These are phyloP conservation scores for Artemisia argyi DNA, from an alignment of 129 eudicot genomes.

Conservation along the genomic window DNA sequence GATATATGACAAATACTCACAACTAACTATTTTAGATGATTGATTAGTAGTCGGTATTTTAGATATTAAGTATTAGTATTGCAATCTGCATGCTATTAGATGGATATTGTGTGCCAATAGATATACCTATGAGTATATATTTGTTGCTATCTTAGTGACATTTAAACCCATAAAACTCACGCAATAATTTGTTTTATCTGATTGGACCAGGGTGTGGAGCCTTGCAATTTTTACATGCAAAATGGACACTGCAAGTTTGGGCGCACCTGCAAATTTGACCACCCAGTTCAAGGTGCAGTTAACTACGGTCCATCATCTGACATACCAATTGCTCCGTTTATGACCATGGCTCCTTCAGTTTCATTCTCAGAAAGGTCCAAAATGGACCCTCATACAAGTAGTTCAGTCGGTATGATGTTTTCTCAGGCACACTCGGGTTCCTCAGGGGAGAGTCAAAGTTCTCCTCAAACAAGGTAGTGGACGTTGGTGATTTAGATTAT, in stretches of 20 bases:
- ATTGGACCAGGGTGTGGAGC: conserved; percentile 71
- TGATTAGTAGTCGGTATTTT: too few species aligned
- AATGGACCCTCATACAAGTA: conserved; percentile 46
- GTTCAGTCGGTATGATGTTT: conserved; percentile 38
- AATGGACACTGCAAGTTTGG: conserved; percentile 91
- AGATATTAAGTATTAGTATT: too few species aligned
- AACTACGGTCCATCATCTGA: conserved; percentile 64
- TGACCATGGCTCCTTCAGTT: conserved; percentile 41
- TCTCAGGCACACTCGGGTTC: conserved; percentile 40
- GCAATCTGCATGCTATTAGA: too few species aligned
- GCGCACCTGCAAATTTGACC: conserved; percentile 85
- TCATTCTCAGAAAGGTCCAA: conserved; percentile 53
- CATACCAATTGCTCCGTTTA: conserved; percentile 61
- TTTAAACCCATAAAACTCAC: neutral
- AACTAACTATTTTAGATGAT: too few species aligned
- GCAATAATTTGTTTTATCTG: neutral
- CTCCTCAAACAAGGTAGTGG: conserved; percentile 41
- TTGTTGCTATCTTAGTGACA: neutral
- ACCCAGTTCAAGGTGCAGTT: conserved; percentile 53
- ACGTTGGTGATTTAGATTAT: conserved; percentile 22
- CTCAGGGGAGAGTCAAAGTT: conserved; percentile 37
- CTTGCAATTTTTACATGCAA: conserved; percentile 83
- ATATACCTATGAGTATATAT: too few species aligned
- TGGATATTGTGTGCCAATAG: too few species aligned
- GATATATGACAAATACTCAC: too few species aligned